Percentiles rank a stretch among this genome's conserved stretches.
phyloP scores from a whole-genome alignment of 495 filamentous ascomycete species.

The Aspergillus incahuasiensis region DNA sequence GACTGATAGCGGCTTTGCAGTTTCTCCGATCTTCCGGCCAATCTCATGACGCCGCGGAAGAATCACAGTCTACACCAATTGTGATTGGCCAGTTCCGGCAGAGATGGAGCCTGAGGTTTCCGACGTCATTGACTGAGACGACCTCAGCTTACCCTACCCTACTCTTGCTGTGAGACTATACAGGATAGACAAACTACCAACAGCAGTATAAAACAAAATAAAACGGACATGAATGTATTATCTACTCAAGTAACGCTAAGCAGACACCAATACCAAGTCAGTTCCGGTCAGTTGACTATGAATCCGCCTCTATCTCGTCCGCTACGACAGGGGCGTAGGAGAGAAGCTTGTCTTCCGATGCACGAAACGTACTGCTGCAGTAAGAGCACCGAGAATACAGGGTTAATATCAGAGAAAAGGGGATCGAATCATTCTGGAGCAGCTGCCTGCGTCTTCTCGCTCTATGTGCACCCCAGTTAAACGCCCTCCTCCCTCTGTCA shows the following conservation, averaged over 20 bases:
- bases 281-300: slow-evolving; percentile 7
- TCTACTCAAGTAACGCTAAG: slow-evolving; percentile 23
- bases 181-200: neutral
- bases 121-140: slow-evolving; percentile 21
- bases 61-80: slow-evolving; percentile 4
- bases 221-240: slow-evolving; percentile 22
- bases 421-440: slow-evolving; percentile 13
- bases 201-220: neutral
- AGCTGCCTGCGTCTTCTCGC: slow-evolving; percentile 13
- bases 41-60: neutral
- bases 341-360: slow-evolving; percentile 1
- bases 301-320: slow-evolving; percentile 17
- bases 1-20: slow-evolving; percentile 4
- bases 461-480: slow-evolving; percentile 21
- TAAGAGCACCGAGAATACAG: slow-evolving; percentile 8
- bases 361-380: slow-evolving; percentile 3
- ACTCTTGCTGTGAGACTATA: too few relatives aligned
- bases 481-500: slow-evolving; percentile 4
- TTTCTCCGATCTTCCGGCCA: slow-evolving; percentile 16
- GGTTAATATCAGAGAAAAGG: slow-evolving; percentile 10
- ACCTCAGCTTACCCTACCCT: too few relatives aligned
- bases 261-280: slow-evolving; percentile 16
- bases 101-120: neutral
- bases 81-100: neutral
- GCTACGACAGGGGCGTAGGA: slow-evolving; percentile 5